Conservation (phyloP, 2,329 filamentous ascomycete genomes). For the Apiospora saccharicola region DNA sequence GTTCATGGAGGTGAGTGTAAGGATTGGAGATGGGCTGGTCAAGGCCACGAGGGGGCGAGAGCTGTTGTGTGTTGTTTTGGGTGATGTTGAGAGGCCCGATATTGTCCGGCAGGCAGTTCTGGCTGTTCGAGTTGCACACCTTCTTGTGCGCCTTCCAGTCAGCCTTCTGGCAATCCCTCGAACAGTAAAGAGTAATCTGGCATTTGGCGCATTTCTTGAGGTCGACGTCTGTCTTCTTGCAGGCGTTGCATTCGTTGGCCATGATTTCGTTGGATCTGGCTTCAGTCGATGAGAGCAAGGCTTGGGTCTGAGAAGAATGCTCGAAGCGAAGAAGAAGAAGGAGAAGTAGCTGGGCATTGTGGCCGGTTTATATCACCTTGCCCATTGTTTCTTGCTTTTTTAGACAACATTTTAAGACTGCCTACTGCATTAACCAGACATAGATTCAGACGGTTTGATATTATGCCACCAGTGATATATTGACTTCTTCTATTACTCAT, state of each 20-base stretch:
- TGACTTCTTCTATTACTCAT: too few relatives aligned
- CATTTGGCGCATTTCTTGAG: conserved; percentile 34
- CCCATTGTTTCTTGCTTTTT: too few relatives aligned
- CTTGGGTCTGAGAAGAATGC: neutral
- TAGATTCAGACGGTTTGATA: too few relatives aligned
- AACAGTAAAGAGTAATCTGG: conserved; percentile 31
- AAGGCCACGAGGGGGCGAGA: conserved; percentile 34
- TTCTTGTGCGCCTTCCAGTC: conserved; percentile 35
- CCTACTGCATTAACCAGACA: too few relatives aligned
- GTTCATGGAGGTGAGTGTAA: conserved; percentile 49
- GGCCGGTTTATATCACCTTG: neutral
- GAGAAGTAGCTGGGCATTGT: neutral
- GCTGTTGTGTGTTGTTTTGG: neutral
- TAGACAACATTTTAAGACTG: too few relatives aligned
- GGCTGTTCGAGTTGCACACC: conserved; percentile 25
- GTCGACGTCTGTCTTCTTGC: conserved; percentile 30
- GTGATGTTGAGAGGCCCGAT: neutral
- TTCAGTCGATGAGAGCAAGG: neutral
- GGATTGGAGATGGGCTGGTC: conserved; percentile 42
- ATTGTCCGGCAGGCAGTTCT: neutral
- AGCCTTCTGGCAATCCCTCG: conserved; percentile 32
- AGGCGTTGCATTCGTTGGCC: conserved; percentile 22
- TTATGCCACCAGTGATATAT: too few relatives aligned
- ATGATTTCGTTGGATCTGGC: neutral
- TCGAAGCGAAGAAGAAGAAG: neutral